phyloP scores from a whole-genome alignment of 306 rosid species.

The Abrus pulchellus region DNA sequence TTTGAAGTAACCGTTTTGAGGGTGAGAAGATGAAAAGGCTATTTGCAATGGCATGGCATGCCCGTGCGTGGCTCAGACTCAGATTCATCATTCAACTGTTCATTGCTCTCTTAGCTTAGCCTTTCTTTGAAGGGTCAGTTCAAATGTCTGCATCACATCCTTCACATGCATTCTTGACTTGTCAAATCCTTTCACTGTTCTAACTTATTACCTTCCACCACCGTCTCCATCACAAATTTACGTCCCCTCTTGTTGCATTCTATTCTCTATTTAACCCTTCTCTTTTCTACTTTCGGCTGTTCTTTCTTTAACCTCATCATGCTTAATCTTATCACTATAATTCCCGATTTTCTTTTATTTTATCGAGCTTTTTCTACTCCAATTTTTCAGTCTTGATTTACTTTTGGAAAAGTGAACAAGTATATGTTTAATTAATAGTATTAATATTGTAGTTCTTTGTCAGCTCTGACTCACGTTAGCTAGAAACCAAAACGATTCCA shows the following conservation, averaged over 20 bases:
- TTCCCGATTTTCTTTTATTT: too few species aligned
- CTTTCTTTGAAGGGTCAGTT: slow-evolving; percentile 49
- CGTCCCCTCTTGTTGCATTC: not conserved
- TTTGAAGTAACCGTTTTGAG: slow-evolving; percentile 47
- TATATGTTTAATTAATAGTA: not conserved
- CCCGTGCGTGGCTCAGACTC: not conserved
- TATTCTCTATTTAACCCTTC: not conserved
- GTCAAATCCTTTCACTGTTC: slow-evolving; percentile 55
- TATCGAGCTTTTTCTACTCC: too few species aligned
- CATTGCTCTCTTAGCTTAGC: not conserved
- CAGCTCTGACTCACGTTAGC: slow-evolving; percentile 39
- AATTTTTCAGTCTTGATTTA: not conserved
- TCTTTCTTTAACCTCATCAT: not conserved
- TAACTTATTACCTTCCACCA: not conserved
- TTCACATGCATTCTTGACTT: slow-evolving; percentile 56
- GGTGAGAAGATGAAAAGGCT: slow-evolving; percentile 3
- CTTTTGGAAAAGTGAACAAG: not conserved
- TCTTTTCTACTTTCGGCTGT: not conserved
- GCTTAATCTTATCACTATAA: too few species aligned
- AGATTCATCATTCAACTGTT: not conserved
- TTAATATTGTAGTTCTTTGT: slow-evolving; percentile 28
- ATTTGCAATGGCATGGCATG: too few species aligned
- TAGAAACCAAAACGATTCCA: not conserved
- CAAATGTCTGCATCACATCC: slow-evolving; percentile 58
- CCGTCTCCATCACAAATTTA: not conserved